A percentile compares a stretch with the other conserved stretches of the same genome.
Evolutionary conservation across 1,284 basidiomycete species (phyloP).

Genomic region (Wallemia ichthyophaga): DNA sequence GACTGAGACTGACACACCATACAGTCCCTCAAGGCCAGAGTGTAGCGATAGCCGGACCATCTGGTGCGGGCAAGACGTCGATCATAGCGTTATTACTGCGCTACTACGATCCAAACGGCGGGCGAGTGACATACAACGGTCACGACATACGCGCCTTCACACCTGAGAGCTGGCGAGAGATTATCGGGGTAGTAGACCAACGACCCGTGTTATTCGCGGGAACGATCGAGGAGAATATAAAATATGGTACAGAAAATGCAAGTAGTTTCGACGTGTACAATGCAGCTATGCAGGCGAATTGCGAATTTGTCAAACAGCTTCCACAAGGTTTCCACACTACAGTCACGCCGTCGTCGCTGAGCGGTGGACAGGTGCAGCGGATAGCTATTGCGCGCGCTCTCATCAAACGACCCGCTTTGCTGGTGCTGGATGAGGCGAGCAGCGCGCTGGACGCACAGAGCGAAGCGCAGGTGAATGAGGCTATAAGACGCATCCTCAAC

Average conservation of each 20-base stretch:
- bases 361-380: constrained; percentile 21
- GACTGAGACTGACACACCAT: no score
- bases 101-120: constrained; percentile 69
- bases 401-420: background rate
- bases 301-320: constrained; percentile 78
- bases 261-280: constrained; percentile 55
- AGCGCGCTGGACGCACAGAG: background rate
- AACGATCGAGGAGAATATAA: constrained; percentile 74
- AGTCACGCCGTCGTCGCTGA: constrained; percentile 17
- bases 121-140: constrained; percentile 55
- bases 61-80: constrained; percentile 1
- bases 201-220: constrained; percentile 53
- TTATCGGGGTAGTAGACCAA: constrained; percentile 67
- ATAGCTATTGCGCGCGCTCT: constrained; percentile 3
- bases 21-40: constrained; percentile 2
- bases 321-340: constrained; percentile 49
- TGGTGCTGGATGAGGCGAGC: background rate
- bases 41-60: background rate
- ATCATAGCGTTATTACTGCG: constrained; percentile 32
- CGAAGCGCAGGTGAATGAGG: background rate
- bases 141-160: constrained; percentile 63
- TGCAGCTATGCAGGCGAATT: constrained; percentile 70
- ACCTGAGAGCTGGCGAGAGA: constrained; percentile 48
- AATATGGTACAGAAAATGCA: constrained; percentile 44
- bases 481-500: background rate